A percentile compares a stretch with the other conserved stretches of the same genome.
Evolutionary conservation across 352 stramenopile genomes (phyloP).

Genomic region (Globisporangium solare): DNA sequence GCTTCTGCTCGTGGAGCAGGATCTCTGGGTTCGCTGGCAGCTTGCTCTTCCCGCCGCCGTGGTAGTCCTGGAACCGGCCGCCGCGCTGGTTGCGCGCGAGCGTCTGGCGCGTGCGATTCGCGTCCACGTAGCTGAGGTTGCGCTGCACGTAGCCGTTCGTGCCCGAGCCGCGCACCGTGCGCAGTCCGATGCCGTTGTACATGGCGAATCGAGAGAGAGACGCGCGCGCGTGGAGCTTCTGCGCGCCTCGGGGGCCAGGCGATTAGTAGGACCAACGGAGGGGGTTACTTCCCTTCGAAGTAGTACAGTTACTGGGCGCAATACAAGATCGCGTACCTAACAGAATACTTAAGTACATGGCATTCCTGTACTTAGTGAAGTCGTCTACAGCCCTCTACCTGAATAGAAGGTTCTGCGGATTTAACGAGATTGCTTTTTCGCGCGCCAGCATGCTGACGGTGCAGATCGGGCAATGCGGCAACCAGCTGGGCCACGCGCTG

Average conservation of each 20-base stretch:
- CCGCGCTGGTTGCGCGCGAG: conserved; percentile 39
- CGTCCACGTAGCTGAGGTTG: conserved; percentile 79
- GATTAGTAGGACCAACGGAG: too few relatives aligned
- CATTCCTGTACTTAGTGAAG: not conserved
- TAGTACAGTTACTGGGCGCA: too few relatives aligned
- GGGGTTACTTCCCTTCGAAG: too few relatives aligned
- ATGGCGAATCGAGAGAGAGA: conserved; percentile 24
- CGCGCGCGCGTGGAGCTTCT: too few relatives aligned
- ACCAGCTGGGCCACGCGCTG: conserved; percentile 59
- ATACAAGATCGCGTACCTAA: too few relatives aligned
- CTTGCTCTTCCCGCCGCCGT: conserved; percentile 13
- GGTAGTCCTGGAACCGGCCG: conserved; percentile 6
- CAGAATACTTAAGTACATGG: too few relatives aligned
- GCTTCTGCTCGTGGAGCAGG: conserved; percentile 74
- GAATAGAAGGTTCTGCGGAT: not conserved
- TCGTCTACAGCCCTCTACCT: not conserved
- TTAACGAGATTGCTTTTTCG: too few relatives aligned
- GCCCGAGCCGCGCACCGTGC: conserved; percentile 78
- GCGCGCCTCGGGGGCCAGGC: too few relatives aligned
- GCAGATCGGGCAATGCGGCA: conserved; percentile 77
- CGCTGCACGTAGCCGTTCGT: conserved; percentile 88
- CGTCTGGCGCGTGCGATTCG: conserved; percentile 59
- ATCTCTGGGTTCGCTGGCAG: conserved; percentile 68
- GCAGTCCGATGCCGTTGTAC: conserved; percentile 89
- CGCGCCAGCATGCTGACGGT: conserved; percentile 48